These are phyloP conservation scores for Morella rubra DNA, from an alignment of 306 rosid species.

Conservation along the genomic window DNA sequence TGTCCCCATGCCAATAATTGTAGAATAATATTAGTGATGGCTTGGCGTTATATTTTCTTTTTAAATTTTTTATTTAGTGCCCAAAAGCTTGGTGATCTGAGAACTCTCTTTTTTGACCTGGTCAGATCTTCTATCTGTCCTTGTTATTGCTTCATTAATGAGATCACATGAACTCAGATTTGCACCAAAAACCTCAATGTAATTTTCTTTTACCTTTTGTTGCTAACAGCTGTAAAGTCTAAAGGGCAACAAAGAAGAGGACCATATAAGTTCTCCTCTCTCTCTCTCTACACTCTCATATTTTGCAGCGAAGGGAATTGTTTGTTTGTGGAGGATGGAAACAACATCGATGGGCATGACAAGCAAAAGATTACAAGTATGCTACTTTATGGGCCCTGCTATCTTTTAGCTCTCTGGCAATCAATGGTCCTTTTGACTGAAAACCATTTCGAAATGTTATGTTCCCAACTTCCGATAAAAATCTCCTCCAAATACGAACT, in stretches of 20 bases:
- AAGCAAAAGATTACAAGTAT: constrained; percentile 15
- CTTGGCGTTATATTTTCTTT: background rate
- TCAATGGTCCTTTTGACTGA: constrained; percentile 31
- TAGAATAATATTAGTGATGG: constrained; percentile 57
- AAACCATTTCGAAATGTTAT: constrained; percentile 29
- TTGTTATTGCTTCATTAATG: constrained; percentile 20
- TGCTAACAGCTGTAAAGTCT: constrained; percentile 65
- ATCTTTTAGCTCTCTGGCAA: constrained; percentile 23
- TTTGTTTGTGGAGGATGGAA: constrained; percentile 30
- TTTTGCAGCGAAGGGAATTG: constrained; percentile 4
- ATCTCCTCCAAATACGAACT: constrained; percentile 12
- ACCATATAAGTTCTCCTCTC: constrained; percentile 33
- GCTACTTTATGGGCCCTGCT: constrained; percentile 22
- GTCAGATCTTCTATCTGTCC: constrained; percentile 18
- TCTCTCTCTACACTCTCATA: background rate
- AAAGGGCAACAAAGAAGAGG: constrained; percentile 59
- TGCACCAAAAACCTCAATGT: too few species aligned
- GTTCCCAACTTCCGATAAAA: constrained; percentile 21
- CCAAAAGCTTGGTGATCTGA: constrained; percentile 30
- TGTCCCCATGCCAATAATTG: constrained; percentile 76
- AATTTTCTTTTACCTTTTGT: too few species aligned
- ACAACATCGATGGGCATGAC: constrained; percentile 12
- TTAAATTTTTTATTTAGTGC: background rate
- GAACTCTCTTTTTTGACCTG: constrained; percentile 48
- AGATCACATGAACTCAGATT: constrained; percentile 26